Base-by-base conservation (phyloP, 805 yeast species). In the Cyberlindnera mycetangii region DNA sequence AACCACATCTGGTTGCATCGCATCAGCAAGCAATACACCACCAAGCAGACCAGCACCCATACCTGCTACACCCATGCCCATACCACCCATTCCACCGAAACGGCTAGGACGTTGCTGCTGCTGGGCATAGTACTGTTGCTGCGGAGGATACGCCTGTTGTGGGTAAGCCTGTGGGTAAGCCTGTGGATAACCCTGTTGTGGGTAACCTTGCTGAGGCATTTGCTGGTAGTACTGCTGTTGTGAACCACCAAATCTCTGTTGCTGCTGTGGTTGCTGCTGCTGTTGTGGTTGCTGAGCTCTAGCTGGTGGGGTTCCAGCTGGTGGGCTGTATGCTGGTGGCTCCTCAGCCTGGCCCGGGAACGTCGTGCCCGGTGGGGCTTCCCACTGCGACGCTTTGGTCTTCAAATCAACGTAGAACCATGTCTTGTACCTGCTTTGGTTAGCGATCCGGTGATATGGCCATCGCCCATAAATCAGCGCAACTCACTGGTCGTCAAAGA, bases 341-440 rank as follows among this genome's bases (percentile, higher is more conserved):
- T 83, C 81, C 2, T 71, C 70, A 3, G 44, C 20, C 4, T 50
- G 43, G 7, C 52, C 39, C 9, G 67, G 63, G 60, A 76, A 75
- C 2, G 53, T 60, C 0, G 87, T 78, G 1, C 84, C 84, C 10
- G 49, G 47, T 14, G 97, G 97, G 12, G 81, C 79, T 42, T 87
- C 96, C 98, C 98, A 92, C 64, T 89, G 97, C 0, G 96, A 87
- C 53, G 78, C 70, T 48, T 85, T 83, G 12, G 87, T 77, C 14
- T 71, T 58, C 51, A 85, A 66, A 55, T 89, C 72, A n/a, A 92
- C 96, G 58, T 81, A 92, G 63, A 82, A 92, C 81, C 83, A 88
- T 2, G 85, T 78, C 39, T 74, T 71, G 60, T 85, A 85, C 45
- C 51, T 50, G 32, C 28, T 7, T 16, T 6, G 27, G 35, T 19